phyloP scores from a whole-genome alignment of 192 early-diverging fungal species.

The Backusella macrospora region DNA sequence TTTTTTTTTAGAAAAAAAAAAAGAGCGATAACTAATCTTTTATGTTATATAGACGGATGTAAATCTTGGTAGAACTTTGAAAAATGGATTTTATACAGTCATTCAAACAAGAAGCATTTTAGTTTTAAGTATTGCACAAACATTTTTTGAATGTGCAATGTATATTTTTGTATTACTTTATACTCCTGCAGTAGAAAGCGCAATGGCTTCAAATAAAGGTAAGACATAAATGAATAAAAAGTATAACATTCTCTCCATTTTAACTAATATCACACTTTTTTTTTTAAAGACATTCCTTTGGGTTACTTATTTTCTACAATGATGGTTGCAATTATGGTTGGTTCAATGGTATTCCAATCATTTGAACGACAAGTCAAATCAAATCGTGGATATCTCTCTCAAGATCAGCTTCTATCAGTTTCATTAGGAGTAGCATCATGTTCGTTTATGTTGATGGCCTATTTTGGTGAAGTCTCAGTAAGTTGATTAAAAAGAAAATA shows the following conservation, averaged over 20 bases:
- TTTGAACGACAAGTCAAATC: conserved; percentile 28
- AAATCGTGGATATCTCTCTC: neutral
- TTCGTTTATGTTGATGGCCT: conserved; percentile 45
- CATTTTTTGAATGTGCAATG: conserved; percentile 67
- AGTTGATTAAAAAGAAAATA: conserved; percentile 7
- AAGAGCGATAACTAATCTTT: neutral
- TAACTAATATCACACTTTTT: conserved; percentile 26
- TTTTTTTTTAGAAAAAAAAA: neutral
- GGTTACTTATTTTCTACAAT: conserved; percentile 57
- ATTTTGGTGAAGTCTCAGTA: conserved; percentile 27
- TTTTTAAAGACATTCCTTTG: conserved; percentile 35
- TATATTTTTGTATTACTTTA: conserved; percentile 66
- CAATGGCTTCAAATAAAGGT: conserved; percentile 11
- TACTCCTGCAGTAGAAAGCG: conserved; percentile 56
- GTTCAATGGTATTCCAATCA: conserved; percentile 49
- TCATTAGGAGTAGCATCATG: conserved; percentile 44
- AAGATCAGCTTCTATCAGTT: conserved; percentile 32
- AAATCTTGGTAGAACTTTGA: conserved; percentile 23
- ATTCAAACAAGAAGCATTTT: conserved; percentile 42
- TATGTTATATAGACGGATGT: neutral
- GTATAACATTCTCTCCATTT: conserved; percentile 20
- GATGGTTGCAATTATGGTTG: conserved; percentile 59
- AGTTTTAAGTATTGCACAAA: conserved; percentile 58
- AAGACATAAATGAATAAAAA: neutral
- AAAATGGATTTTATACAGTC: conserved; percentile 12